phyloP scores from a whole-genome alignment of 164 flowering plant genomes.

The Vitis amurensis region DNA sequence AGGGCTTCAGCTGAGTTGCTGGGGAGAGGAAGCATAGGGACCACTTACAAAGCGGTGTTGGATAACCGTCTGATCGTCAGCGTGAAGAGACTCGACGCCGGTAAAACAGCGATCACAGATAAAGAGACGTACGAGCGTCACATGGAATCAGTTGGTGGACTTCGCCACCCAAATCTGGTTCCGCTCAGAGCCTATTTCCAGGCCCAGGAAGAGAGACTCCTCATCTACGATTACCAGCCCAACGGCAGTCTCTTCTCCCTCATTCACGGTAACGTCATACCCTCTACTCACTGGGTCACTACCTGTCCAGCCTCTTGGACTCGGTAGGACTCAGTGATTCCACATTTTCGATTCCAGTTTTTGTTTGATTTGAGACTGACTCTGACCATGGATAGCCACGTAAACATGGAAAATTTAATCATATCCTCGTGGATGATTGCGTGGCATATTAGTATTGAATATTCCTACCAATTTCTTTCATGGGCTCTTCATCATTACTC shows the following conservation, averaged over 20 bases:
- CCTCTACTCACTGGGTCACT: neutral
- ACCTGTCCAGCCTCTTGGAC: neutral
- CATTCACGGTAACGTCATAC: conserved; percentile 61
- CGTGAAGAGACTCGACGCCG: conserved; percentile 77
- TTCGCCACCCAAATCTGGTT: conserved; percentile 88
- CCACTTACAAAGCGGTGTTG: conserved; percentile 88
- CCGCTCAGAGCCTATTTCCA: conserved; percentile 86
- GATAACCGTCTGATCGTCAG: conserved; percentile 72
- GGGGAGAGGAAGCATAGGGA: conserved; percentile 81
- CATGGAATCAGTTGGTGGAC: conserved; percentile 76
- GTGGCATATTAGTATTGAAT: too few relatives aligned
- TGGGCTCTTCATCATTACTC: too few relatives aligned
- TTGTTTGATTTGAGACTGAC: too few relatives aligned
- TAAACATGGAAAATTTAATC: too few relatives aligned
- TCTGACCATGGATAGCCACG: too few relatives aligned
- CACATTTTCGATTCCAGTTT: too few relatives aligned
- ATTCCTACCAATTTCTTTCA: too few relatives aligned
- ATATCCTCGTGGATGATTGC: too few relatives aligned
- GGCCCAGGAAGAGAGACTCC: conserved; percentile 82
- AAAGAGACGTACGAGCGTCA: conserved; percentile 68
- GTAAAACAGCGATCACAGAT: conserved; percentile 38
- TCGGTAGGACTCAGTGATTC: too few relatives aligned
- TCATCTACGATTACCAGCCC: conserved; percentile 81
- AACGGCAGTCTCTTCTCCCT: conserved; percentile 91
- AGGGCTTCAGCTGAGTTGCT: conserved; percentile 88